Evolutionary conservation across 2,329 filamentous ascomycete species (phyloP), one percentile per base, ranked within the genome.

Genomic region (Lojkania enalia): DNA sequence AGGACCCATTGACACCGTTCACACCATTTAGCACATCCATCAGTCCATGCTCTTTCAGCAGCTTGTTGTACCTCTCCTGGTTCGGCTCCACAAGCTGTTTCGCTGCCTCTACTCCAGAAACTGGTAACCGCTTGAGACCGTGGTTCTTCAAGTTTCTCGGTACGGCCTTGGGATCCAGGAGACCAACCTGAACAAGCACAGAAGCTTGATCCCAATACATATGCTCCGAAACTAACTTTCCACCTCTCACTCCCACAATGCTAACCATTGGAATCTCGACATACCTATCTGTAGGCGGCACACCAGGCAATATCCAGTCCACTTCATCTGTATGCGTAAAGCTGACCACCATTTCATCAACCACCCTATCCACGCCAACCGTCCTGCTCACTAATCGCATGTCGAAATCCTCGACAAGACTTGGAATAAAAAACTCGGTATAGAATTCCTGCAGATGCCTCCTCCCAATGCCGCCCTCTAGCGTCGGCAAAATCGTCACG

Each of bases 151-250:
- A 57, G 9, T 53, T 56, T 37, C 73, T 66, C 0, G 78, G 78
- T 1, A 82, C 71, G 9, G 77, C 56, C 46, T 77, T 78, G 2
- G 78, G 77, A 60, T 83, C 77, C 11, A 83, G 55, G 36, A 82
- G 57, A 0, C 80, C 80, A 2, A 80, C 61, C 55, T 83, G 80
- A 14, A 81, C 71, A 2, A 83, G 63, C 4, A 82, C 79, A 23
- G 71, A 77, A 1, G 80, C 80, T 51, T 83, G 79, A 44, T 83
- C 80, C 80, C 80, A 83, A 54, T 82, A 82, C 46, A 81, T 69
- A 48, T 81, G 77, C 58, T 83, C 80, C 1, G 77, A 76, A 40
- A 74, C 76, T 13, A 83, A 62, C 52, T 76, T 78, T 0, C 75
- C 78, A 1, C 74, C 78, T 23, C 77, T 70, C 13, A 82, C 65